Percentiles rank a stretch among this genome's conserved stretches.
phyloP scores from a whole-genome alignment of 164 flowering plant species.

The Nymphaea colorata region DNA sequence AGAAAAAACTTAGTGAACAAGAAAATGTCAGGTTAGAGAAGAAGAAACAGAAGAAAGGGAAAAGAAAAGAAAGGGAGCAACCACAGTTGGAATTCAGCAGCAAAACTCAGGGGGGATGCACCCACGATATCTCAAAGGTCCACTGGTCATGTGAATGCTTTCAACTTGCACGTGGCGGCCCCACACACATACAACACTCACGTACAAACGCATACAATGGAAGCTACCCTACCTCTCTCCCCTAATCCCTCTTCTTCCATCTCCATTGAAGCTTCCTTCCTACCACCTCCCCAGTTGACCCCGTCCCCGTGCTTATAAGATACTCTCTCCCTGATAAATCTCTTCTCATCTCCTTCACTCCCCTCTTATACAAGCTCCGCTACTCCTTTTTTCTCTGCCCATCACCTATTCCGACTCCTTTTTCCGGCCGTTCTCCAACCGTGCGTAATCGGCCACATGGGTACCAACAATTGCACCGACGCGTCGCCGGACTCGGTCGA shows the following conservation, averaged over 20 bases:
- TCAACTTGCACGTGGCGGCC: slow-evolving; percentile 11
- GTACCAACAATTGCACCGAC: slow-evolving; percentile 39
- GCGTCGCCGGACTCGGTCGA: slow-evolving; percentile 20
- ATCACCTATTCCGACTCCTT: neutral
- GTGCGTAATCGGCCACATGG: neutral
- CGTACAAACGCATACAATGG: slow-evolving; percentile 17
- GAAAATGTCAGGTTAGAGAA: neutral
- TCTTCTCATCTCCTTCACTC: too few species aligned
- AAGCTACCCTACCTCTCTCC: neutral
- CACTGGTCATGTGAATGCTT: slow-evolving; percentile 63
- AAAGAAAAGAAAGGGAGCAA: neutral
- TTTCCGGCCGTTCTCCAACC: neutral
- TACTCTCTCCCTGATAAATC: neutral
- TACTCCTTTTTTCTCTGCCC: neutral
- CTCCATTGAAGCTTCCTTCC: neutral
- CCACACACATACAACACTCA: slow-evolving; percentile 38
- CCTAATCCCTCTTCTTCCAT: slow-evolving; percentile 4
- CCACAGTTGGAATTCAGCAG: neutral
- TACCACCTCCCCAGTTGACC: slow-evolving; percentile 1
- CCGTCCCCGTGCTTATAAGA: neutral
- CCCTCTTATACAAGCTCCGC: neutral
- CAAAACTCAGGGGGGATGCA: slow-evolving; percentile 58
- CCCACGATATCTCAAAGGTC: slow-evolving; percentile 30
- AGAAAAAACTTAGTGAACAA: neutral
- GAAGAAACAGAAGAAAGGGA: neutral